Percentiles rank a stretch among this genome's conserved stretches.
Evolutionary conservation across 257 asterid species (phyloP).

Genomic region (Ehretia macrophylla): DNA sequence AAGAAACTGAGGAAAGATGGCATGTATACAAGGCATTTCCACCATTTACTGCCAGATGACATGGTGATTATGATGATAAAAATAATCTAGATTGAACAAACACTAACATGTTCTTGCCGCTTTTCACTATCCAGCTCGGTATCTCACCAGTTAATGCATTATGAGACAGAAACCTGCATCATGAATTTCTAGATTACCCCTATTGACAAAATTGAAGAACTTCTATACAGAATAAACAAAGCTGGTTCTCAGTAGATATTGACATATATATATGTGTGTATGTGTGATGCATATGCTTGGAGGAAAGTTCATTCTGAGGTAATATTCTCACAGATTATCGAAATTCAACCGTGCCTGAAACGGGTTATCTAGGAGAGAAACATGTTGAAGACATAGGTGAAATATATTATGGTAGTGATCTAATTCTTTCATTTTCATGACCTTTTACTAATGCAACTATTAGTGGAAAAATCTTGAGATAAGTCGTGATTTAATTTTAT

Average conservation of each 20-base stretch:
- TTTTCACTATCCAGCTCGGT: slow-evolving; percentile 50
- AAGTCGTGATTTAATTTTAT: too few relatives aligned
- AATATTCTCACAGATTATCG: slow-evolving; percentile 37
- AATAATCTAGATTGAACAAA: neutral
- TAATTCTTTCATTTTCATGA: too few relatives aligned
- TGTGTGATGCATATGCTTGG: slow-evolving; percentile 17
- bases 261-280: too few relatives aligned
- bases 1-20: too few relatives aligned
- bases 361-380: slow-evolving; percentile 45
- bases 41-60: neutral
- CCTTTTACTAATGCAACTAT: too few relatives aligned
- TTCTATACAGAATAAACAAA: too few relatives aligned
- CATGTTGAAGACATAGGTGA: slow-evolving; percentile 45
- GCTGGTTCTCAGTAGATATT: neutral
- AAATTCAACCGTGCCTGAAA: slow-evolving; percentile 10
- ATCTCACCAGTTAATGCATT: slow-evolving; percentile 63
- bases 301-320: slow-evolving; percentile 10
- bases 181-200: slow-evolving; percentile 1
- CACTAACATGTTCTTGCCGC: slow-evolving; percentile 47
- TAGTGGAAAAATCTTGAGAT: too few relatives aligned
- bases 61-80: slow-evolving; percentile 1
- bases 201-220: neutral
- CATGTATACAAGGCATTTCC: too few relatives aligned
- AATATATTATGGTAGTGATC: neutral
- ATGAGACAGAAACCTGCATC: slow-evolving; percentile 61